Evolutionary conservation across 352 stramenopile genomes (phyloP), one percentile per base, ranked within the genome.

Genomic region (Pelagophyceae sp.): DNA sequence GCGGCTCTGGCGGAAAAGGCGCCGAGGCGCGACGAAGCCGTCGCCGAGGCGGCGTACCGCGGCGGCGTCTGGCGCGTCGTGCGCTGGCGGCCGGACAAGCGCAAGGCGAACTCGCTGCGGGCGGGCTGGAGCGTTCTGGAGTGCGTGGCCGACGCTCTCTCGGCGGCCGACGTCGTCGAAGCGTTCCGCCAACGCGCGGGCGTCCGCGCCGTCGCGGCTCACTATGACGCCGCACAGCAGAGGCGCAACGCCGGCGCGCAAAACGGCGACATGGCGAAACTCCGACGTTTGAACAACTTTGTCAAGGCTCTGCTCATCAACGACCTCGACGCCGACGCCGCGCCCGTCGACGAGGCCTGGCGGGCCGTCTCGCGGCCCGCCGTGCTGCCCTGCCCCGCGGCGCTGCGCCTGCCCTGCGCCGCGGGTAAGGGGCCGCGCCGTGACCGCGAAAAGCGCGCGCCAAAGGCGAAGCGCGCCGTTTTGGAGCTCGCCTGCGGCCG

Each of bases 251-350:
- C 23, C 35, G 63, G 33, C 32, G 50, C 6, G 29, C 20, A 5
- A 32, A 19, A 54, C 72, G 51, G 69, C 70, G 37, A 54, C 33
- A 0, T 23, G 45, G 45, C 11, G 11, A 54, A 54, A 23, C 72
- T 82, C 33, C 67, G 79, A 25, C 72, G 78, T 2, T 60, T 94
- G 76, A 95, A 95, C 82, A 95, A 95, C 80, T 94, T 90, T 89
- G 87, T 93, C 38, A 95, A 95, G 78, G 92, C 89, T 25, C 88
- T 95, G 23, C 80, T 94, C 61, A 93, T 95, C 64, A 87, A 89
- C 72, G 87, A 91, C 29, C 38, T 31, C 35, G 32, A n/a, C n/a
- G 51, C 31, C 17, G 29, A n/a, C 25, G 35, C 25, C 3, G 11
- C 65, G 35, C 64, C 65, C n/a, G 37, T 27, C n/a, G 60, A 71